Conservation (phyloP, 768 basidiomycete genomes). For the Kwoniella dejecticola region DNA sequence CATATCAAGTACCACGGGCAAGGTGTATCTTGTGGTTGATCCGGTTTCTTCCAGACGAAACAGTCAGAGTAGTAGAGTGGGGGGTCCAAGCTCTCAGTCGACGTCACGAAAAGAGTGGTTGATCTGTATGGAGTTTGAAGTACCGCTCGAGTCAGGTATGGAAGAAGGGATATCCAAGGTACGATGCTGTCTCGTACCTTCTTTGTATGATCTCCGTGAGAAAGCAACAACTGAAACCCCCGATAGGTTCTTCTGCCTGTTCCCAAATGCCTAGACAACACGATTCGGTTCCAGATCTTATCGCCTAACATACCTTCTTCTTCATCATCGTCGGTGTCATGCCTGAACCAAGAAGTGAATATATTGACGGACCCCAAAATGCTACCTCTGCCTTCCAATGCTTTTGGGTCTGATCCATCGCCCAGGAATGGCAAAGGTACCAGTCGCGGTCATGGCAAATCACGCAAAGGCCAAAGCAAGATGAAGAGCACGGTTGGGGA, state of each 20-base stretch:
- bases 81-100: neutral
- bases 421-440: no score
- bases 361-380: conserved; percentile 45
- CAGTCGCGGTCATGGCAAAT: no score
- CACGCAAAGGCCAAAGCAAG: conserved; percentile 1
- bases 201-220: neutral
- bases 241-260: conserved; percentile 28
- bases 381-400: conserved; percentile 32
- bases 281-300: conserved; percentile 37
- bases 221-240: neutral
- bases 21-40: conserved; percentile 35
- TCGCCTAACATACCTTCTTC: conserved; percentile 13
- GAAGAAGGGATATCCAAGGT: conserved; percentile 28
- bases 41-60: conserved; percentile 6
- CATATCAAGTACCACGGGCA: conserved; percentile 33
- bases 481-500: conserved; percentile 14
- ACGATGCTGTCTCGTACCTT: neutral
- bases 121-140: conserved; percentile 35
- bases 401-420: conserved; percentile 11
- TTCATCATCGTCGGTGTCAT: conserved; percentile 6
- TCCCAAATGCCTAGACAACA: conserved; percentile 45
- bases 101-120: conserved; percentile 35
- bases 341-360: conserved; percentile 26
- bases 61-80: neutral
- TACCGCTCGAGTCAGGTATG: conserved; percentile 14